Percentiles rank a stretch among this genome's conserved stretches.
phyloP scores from a whole-genome alignment of 257 asterid genomes.

The Apocynum venetum region DNA sequence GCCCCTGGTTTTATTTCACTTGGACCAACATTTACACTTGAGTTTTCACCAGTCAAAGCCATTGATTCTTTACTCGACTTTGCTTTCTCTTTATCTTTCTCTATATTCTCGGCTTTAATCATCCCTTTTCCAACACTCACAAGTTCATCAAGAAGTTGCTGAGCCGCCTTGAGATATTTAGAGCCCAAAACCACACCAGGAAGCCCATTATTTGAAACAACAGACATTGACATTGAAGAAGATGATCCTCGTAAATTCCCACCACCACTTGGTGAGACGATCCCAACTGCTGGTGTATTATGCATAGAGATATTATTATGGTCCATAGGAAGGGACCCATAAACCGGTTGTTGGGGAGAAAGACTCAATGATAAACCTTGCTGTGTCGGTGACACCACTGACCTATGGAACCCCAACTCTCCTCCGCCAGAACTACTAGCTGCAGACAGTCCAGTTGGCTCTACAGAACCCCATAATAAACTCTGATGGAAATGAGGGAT shows the following conservation, averaged over 20 bases:
- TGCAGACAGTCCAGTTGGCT: not conserved
- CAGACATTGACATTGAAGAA: conserved; percentile 22
- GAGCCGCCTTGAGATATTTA: conserved; percentile 60
- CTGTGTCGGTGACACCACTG: conserved; percentile 27
- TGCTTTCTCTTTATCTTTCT: conserved; percentile 23
- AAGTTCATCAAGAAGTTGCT: conserved; percentile 64
- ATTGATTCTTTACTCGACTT: conserved; percentile 25
- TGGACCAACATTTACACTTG: conserved; percentile 6
- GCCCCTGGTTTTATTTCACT: conserved; percentile 13
- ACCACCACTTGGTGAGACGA: conserved; percentile 23
- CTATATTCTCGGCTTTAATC: not conserved
- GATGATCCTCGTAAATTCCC: conserved; percentile 23
- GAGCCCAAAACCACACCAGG: conserved; percentile 42
- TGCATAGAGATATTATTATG: conserved; percentile 11
- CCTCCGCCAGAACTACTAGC: not conserved
- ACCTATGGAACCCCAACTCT: conserved; percentile 12
- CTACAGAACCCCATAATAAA: conserved; percentile 20
- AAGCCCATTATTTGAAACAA: conserved; percentile 25
- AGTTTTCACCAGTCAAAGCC: conserved; percentile 1
- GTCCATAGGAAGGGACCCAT: conserved; percentile 22
- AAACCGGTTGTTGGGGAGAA: conserved; percentile 38
- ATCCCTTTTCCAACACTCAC: conserved; percentile 40
- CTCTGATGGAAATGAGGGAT: conserved; percentile 30
- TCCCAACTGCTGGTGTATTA: conserved; percentile 9
- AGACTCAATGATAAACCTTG: conserved; percentile 64